Conservation (phyloP, 768 basidiomycete genomes). For the Mycena sanguinolenta region DNA sequence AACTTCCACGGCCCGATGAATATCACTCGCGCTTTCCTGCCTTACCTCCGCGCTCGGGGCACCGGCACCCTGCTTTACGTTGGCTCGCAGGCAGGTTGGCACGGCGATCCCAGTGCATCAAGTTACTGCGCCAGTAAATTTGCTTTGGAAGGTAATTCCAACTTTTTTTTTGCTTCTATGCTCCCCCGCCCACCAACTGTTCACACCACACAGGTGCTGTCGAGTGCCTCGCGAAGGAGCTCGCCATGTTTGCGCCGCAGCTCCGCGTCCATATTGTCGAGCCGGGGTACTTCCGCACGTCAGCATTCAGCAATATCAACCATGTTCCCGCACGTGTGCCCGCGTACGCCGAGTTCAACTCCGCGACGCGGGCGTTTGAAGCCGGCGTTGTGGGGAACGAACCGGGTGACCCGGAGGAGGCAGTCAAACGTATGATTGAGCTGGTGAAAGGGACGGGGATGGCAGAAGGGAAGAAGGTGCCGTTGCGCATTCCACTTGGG, state of each 20-base stretch:
- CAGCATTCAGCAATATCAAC: neutral
- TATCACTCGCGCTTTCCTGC: too few species aligned
- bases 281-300: neutral
- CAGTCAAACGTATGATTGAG: neutral
- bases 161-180: too few species aligned
- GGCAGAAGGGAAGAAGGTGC: neutral
- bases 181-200: too few species aligned
- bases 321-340: neutral
- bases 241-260: neutral
- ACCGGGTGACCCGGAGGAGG: neutral
- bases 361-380: neutral
- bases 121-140: slow-evolving; percentile 1
- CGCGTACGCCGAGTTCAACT: neutral
- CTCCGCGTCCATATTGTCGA: neutral
- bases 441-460: neutral
- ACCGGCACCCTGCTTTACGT: neutral
- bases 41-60: neutral
- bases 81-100: neutral
- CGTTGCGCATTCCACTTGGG: neutral
- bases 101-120: neutral
- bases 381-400: neutral
- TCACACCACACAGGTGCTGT: neutral
- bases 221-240: neutral
- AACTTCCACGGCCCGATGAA: neutral
- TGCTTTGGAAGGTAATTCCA: neutral